Evolutionary conservation across 345 rosid species (phyloP).

Genomic region (Reutealis trisperma): DNA sequence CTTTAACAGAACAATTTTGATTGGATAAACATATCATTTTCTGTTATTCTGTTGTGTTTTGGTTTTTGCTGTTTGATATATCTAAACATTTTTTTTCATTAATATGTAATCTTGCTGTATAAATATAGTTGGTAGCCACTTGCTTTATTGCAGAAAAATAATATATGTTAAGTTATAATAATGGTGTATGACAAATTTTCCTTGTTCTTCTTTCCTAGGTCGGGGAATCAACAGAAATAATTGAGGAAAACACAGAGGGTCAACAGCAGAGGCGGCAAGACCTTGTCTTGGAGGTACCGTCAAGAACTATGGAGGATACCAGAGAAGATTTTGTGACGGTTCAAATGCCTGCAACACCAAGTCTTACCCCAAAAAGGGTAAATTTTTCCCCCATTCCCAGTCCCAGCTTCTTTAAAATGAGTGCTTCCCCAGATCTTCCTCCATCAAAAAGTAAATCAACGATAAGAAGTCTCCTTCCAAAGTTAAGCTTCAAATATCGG

Average conservation of each 20-base stretch:
- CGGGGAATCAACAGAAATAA: constrained; percentile 57
- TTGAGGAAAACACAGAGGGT: constrained; percentile 47
- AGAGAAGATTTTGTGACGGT: constrained; percentile 42
- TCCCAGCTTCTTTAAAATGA: constrained; percentile 44
- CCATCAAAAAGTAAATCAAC: constrained; percentile 51
- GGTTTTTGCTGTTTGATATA: not conserved
- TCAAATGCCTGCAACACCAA: constrained; percentile 55
- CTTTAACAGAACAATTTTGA: not conserved
- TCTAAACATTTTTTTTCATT: not conserved
- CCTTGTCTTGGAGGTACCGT: constrained; percentile 48
- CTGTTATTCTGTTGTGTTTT: not conserved
- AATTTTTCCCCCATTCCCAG: constrained; percentile 82
- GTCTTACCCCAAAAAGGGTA: constrained; percentile 62
- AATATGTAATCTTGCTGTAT: not conserved
- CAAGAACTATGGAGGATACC: constrained; percentile 40
- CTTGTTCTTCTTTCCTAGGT: constrained; percentile 39
- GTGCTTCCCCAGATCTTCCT: constrained; percentile 39
- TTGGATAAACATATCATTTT: not conserved
- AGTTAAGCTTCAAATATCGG: constrained; percentile 66
- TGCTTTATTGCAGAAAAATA: not conserved
- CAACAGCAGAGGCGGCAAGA: constrained; percentile 33
- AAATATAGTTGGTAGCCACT: not conserved
- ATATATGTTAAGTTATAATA: not conserved
- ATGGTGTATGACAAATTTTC: not conserved
- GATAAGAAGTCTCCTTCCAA: constrained; percentile 66